phyloP scores from a whole-genome alignment of 2,329 filamentous ascomycete genomes.

The Colletotrichum eleusines region DNA sequence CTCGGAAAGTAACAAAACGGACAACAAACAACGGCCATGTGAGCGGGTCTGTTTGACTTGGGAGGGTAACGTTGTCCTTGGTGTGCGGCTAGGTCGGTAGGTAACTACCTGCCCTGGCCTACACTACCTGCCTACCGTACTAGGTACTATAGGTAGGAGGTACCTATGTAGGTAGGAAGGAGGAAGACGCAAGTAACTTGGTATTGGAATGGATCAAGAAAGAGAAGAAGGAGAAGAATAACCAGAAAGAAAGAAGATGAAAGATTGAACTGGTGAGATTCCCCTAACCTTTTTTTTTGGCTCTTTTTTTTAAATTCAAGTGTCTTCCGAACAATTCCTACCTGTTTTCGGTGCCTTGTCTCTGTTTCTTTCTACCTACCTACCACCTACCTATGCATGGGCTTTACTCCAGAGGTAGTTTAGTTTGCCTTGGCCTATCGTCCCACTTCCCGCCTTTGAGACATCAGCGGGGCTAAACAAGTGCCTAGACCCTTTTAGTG shows the following conservation, averaged over 20 bases:
- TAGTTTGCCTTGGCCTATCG: background rate
- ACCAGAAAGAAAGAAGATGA: background rate
- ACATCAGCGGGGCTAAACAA: background rate
- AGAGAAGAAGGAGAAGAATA: background rate
- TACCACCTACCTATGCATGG: no score
- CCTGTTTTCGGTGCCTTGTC: background rate
- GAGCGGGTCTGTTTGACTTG: slow-evolving; percentile 8
- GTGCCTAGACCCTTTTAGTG: background rate
- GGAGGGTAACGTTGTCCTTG: background rate
- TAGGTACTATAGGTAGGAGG: background rate
- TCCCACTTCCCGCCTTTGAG: background rate
- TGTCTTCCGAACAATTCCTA: no score
- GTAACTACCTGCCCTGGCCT: no score
- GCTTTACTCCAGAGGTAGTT: background rate
- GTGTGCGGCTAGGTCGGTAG: background rate
- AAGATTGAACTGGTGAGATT: background rate
- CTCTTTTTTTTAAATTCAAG: background rate
- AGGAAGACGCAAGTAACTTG: background rate
- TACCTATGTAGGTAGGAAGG: no score
- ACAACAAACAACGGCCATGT: slow-evolving; percentile 19
- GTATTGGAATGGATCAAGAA: slow-evolving; percentile 6
- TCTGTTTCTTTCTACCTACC: background rate
- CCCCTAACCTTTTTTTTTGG: background rate
- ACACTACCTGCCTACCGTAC: no score
- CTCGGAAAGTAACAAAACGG: background rate